Evolutionary conservation across 352 stramenopile species (phyloP), one percentile per base, ranked within the genome.

Genomic region (Globisporangium cylindrosporum): DNA sequence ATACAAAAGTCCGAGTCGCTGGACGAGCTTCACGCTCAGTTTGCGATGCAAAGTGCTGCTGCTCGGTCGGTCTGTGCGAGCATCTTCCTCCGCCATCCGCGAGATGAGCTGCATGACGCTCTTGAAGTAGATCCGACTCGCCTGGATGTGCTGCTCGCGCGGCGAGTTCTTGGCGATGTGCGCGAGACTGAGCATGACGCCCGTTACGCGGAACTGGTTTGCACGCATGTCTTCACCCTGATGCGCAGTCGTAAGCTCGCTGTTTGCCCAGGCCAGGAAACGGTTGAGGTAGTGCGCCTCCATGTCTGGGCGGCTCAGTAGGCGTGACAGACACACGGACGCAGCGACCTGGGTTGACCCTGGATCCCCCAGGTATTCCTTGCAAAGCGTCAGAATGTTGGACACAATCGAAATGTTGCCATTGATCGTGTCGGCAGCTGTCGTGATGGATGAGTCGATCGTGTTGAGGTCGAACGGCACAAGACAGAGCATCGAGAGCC

Each of bases 401-500:
- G 69, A 71, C 4, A 97, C 90, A 15, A 97, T 87, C 18, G 83
- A 88, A 46, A 81, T 78, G 1, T 68, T 73, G 9, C 71, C 69
- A 54, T 53, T 79, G 10, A 29, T 60, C 38, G 64, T 74, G 41
- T 62, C 68, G 14, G 56, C 71, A 22, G 43, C 46, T 41, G 68
- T 66, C 34, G 64, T 43, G 24, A 61, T 71, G 1, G 92, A 96
- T 58, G 92, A 98, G 80, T 99, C 96, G 65, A 99, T 98, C 1
- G 92, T 97, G 58, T 88, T 77, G 59, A 99, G 90, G 76, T 99
- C 91, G 77, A 99, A 99, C 0, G 98, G 98, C 24, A 99, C 94
- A 29, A 99, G 85, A 68, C 93, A 98, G 48, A 99, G 84, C 76
- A 99, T 98, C 12, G 89, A 97, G 53, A 99, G 81, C 98, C 98